phyloP scores from a whole-genome alignment of 2,329 filamentous ascomycete genomes.

The Calonectria crousiana region DNA sequence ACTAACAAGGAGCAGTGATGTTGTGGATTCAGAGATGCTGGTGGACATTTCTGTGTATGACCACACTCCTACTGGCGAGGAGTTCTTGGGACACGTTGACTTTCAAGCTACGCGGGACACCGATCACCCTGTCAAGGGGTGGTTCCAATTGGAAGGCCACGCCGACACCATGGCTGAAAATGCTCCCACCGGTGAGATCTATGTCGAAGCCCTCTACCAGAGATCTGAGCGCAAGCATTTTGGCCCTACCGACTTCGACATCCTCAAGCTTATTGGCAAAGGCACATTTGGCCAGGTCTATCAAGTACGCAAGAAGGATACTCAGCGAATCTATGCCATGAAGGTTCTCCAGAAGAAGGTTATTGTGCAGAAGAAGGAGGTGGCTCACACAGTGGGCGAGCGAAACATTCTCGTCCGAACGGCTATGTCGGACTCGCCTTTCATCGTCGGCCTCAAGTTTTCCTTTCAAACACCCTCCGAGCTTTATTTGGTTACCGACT shows the following conservation, averaged over 20 bases:
- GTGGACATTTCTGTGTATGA: conserved; percentile 97
- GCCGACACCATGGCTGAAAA: conserved; percentile 78
- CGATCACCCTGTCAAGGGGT: conserved; percentile 81
- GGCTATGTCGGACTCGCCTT: conserved; percentile 94
- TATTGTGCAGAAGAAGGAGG: conserved; percentile 99
- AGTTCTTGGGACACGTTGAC: conserved; percentile 91
- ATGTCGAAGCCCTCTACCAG: conserved; percentile 87
- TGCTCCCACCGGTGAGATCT: conserved; percentile 86
- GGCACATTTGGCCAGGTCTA: conserved; percentile 99
- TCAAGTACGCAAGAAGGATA: conserved; percentile 97
- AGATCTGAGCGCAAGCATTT: conserved; percentile 90
- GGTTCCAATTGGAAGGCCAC: conserved; percentile 85
- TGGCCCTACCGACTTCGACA: conserved; percentile 95
- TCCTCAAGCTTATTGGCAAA: conserved; percentile 96
- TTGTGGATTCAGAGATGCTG: conserved; percentile 90
- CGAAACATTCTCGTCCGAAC: conserved; percentile 97
- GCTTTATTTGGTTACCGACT: conserved; percentile 97
- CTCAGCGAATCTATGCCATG: conserved; percentile 97
- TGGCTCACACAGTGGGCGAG: conserved; percentile 96
- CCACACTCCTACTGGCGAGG: conserved; percentile 81
- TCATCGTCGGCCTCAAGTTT: conserved; percentile 98
- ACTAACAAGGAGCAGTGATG: conserved; percentile 75
- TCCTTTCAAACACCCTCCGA: conserved; percentile 98
- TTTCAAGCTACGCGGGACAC: conserved; percentile 76
- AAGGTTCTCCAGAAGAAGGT: conserved; percentile 99